Evolutionary conservation across 2,329 filamentous ascomycete genomes (phyloP), one percentile per base, ranked within the genome.

Genomic region (Coniochaeta sp.): DNA sequence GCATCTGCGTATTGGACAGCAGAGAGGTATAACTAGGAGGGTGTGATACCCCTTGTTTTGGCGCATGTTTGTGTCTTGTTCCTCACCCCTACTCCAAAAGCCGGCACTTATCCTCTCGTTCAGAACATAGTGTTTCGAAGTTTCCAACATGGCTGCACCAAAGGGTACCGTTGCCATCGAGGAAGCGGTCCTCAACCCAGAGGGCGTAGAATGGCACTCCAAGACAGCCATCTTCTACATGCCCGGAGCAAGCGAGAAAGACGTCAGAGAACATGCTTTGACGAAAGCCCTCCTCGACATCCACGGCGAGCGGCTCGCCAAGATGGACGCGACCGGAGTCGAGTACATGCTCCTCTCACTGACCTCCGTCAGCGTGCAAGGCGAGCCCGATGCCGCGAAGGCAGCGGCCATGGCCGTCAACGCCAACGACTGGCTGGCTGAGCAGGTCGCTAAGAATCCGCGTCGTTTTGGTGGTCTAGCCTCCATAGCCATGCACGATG

Each of bases 321-420:
- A 68, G 36, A 73, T 74, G 72, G 71, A 73, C 60, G 68, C 67
- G 28, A 67, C 72, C 40, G 72, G 72, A 11, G 71, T 74, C 44
- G 72, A 73, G 60, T 74, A 72, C 64, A 74, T 73, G 68, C 66
- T 74, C 6, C 65, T 74, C 6, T 71, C 69, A 1, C 60, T 73
- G 2, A 73, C 72, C 1, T 70, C 71, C 0, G 71, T 72, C 0
- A 71, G 72, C 0, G 65, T 68, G 0, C 72, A 74, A 54, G 71
- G 70, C 19, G 67, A 70, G 40, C 54, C 60, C 1, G 67, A 72
- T 52, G 62, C 67, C 0, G 62, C 40, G 3, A 68, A 64, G 17
- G 71, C 72, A 0, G 60, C 62, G 7, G 47, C 54, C 1, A 60
- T 73, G n/a, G 69, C 72, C 5, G 31, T 54, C 14, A 58, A 64